A percentile compares a stretch with the other conserved stretches of the same genome.
phyloP scores from a whole-genome alignment of 306 rosid species.

The Mimosa pudica region DNA sequence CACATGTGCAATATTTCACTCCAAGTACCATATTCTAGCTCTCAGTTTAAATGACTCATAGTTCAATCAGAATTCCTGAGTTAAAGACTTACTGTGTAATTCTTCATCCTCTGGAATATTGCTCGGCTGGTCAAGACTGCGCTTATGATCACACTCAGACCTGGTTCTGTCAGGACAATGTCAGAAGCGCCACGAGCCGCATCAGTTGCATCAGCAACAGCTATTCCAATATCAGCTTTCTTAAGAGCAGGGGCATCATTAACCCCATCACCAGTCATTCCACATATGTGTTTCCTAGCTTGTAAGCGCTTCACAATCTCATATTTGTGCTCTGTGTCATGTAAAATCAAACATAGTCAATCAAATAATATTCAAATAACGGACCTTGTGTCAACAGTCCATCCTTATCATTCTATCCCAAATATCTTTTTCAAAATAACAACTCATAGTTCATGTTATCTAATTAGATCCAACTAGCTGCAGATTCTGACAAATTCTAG shows the following conservation, averaged over 20 bases:
- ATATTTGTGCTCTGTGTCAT: constrained; percentile 75
- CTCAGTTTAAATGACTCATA: neutral
- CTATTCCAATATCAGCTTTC: constrained; percentile 88
- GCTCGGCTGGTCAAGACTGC: constrained; percentile 91
- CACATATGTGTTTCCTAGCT: constrained; percentile 80
- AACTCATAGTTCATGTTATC: neutral
- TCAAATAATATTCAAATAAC: neutral
- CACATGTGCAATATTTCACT: too few relatives aligned
- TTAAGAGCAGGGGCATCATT: constrained; percentile 92
- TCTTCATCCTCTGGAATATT: constrained; percentile 93
- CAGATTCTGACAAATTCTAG: neutral
- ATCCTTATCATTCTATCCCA: too few relatives aligned
- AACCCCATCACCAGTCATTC: constrained; percentile 93
- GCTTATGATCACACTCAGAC: constrained; percentile 81
- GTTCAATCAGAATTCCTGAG: neutral
- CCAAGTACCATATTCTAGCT: constrained; percentile 6
- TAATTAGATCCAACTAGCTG: neutral
- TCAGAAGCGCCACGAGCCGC: constrained; percentile 93
- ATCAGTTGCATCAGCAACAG: constrained; percentile 93
- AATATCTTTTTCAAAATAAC: too few relatives aligned
- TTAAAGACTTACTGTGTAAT: constrained; percentile 65
- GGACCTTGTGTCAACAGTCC: too few relatives aligned
- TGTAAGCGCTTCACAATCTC: constrained; percentile 81
- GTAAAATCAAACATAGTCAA: neutral
- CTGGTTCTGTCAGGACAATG: constrained; percentile 87